A percentile compares a stretch with the other conserved stretches of the same genome.
phyloP scores from a whole-genome alignment of 768 basidiomycete species.

The Rhodocollybia butyracea region DNA sequence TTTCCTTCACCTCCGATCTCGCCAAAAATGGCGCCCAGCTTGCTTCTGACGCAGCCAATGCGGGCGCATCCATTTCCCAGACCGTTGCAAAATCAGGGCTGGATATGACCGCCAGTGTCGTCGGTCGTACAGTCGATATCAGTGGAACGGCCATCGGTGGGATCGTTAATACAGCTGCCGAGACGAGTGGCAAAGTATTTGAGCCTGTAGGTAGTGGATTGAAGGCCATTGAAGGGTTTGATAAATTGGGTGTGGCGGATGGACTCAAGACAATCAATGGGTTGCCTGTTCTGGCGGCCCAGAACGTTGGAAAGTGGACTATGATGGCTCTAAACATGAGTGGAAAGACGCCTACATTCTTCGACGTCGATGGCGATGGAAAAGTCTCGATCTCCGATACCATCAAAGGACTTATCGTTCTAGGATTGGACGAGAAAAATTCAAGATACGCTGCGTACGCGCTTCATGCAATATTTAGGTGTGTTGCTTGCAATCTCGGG shows the following conservation, averaged over 20 bases:
- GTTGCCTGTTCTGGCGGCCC: slow-evolving; percentile 18
- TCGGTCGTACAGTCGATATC: slow-evolving; percentile 22
- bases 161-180: slow-evolving; percentile 17
- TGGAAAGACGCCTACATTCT: slow-evolving; percentile 23
- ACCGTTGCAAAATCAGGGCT: slow-evolving; percentile 15
- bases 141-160: slow-evolving; percentile 20
- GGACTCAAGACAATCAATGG: slow-evolving; percentile 21
- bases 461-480: slow-evolving; percentile 20
- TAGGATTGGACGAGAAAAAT: slow-evolving; percentile 18
- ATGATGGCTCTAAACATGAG: slow-evolving; percentile 18
- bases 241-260: slow-evolving; percentile 11
- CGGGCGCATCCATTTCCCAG: slow-evolving; percentile 15
- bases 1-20: slow-evolving; percentile 4
- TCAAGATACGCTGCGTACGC: slow-evolving; percentile 20
- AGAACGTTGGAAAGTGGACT: slow-evolving; percentile 16
- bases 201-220: slow-evolving; percentile 21
- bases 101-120: slow-evolving; percentile 28
- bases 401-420: slow-evolving; percentile 17
- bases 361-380: slow-evolving; percentile 21
- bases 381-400: slow-evolving; percentile 18
- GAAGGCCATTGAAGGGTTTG: slow-evolving; percentile 18
- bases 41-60: slow-evolving; percentile 10
- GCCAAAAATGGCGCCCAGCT: slow-evolving; percentile 10
- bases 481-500: neutral
- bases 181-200: slow-evolving; percentile 18